Conservation (phyloP, 1,284 basidiomycete genomes). For the Athelia psychrophila region DNA sequence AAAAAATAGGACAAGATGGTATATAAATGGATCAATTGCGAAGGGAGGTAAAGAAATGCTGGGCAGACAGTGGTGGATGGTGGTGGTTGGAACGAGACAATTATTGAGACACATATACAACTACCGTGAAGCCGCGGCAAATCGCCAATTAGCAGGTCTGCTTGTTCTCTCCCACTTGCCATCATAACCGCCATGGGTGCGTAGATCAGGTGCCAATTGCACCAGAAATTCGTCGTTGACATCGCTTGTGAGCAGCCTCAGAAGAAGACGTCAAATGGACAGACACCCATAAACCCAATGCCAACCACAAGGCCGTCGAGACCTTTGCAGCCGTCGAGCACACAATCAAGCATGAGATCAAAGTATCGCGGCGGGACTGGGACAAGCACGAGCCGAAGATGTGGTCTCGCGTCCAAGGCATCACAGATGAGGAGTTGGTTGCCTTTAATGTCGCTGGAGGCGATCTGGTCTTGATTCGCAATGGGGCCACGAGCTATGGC, state of each 20-base stretch:
- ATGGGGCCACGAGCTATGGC: constrained; percentile 54
- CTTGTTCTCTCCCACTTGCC: no score
- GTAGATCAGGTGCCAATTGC: no score
- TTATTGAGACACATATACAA: no score
- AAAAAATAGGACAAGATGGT: no score
- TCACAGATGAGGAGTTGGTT: constrained; percentile 52
- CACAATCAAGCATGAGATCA: constrained; percentile 59
- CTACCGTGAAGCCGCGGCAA: no score
- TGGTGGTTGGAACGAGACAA: no score
- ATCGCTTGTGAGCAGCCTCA: not conserved
- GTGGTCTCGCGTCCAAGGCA: constrained; percentile 57
- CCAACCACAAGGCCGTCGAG: constrained; percentile 48
- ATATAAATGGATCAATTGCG: no score
- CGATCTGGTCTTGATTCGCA: constrained; percentile 57
- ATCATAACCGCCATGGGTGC: no score
- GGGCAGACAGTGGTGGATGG: no score
- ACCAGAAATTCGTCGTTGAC: no score
- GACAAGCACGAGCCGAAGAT: constrained; percentile 69
- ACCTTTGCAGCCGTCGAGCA: constrained; percentile 56
- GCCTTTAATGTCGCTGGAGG: constrained; percentile 44
- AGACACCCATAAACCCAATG: constrained; percentile 51
- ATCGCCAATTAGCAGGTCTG: no score
- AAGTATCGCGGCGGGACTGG: constrained; percentile 66
- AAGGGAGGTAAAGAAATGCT: no score
- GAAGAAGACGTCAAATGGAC: constrained; percentile 53